phyloP scores from a whole-genome alignment of 192 early-diverging fungal species.

The Gigaspora rosea region DNA sequence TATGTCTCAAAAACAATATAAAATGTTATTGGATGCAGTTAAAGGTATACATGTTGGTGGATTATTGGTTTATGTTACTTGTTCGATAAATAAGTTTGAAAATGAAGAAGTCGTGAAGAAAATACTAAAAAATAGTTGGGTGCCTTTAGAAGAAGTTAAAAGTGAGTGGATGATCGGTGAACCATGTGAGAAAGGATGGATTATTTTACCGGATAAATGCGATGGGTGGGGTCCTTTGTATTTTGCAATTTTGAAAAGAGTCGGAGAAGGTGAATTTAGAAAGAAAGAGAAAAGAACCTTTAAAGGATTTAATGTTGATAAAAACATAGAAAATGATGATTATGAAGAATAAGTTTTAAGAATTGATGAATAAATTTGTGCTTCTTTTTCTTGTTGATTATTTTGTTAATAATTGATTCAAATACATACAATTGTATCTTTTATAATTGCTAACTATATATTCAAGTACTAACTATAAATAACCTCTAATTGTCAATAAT shows the following conservation, averaged over 20 bases:
- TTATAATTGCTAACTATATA: no score
- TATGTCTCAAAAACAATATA: conserved; percentile 44
- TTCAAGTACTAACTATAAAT: no score
- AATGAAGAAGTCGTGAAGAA: conserved; percentile 53
- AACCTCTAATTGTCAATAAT: no score
- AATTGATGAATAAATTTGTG: no score
- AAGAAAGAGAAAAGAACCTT: background rate
- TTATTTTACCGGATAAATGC: conserved; percentile 51
- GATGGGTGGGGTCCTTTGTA: conserved; percentile 61
- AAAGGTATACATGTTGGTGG: conserved; percentile 42
- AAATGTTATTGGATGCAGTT: conserved; percentile 42
- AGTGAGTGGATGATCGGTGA: conserved; percentile 49
- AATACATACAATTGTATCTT: no score
- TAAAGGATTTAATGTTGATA: background rate
- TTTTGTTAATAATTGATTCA: no score
- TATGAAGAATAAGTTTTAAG: no score
- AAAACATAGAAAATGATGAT: background rate
- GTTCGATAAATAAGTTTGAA: conserved; percentile 50
- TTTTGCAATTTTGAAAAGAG: conserved; percentile 47
- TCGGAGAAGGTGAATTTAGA: conserved; percentile 19
- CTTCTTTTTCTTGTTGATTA: no score
- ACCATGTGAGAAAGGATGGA: conserved; percentile 53
- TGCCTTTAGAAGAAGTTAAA: conserved; percentile 34
- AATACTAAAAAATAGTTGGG: conserved; percentile 44
- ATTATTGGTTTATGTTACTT: conserved; percentile 53